Evolutionary conservation across 2,329 filamentous ascomycete genomes (phyloP), one percentile per base, ranked within the genome.

Genomic region (Xylariomycetidae sp.): DNA sequence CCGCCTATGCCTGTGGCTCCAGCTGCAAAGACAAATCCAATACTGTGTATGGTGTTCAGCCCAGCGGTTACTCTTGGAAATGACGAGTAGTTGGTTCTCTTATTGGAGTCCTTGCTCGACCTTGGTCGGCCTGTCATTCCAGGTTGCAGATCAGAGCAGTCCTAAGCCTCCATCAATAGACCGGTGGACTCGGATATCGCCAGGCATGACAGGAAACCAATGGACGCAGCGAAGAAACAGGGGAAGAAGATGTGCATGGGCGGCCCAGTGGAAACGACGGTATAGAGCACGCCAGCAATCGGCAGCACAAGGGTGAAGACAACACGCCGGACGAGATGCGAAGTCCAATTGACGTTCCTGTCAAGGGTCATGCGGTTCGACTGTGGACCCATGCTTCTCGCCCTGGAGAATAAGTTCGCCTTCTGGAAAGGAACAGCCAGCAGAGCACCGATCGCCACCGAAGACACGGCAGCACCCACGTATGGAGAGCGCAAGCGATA

Each of bases 151-250:
- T 89, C 85, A 25, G 80, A 85, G n/a, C 79, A 84, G 53, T 89
- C 85, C 54, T 82, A 89, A 0, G 79, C 80, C 52, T 88, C 83
- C 83, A 89, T 88, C 52, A 88, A 72, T 19, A 89, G 61, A 1
- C 83, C 82, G 43, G 82, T 76, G 56, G 83, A 87, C 57, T 89
- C 84, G 3, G 83, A 75, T 28, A 86, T 78, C 2, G 82, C 83
- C 8, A 90, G 70, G 32, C 78, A 80, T 2, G 79, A 82, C 5
- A 87, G 62, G 47, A 85, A 85, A 0, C 81, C 82, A 10, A 87
- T 71, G 4, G 76, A 54, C 1, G 70, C 73, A 0, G 81, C 79
- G 44, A 87, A 78, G 3, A 80, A 52, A 4, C 79, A 77, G 3
- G 83, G 84, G 1, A 80, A 61, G n/a, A 70, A 69, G 35, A 76